These are phyloP conservation scores for Artemisia tridentata DNA, from an alignment of 129 eudicot species.

Conservation along the genomic window DNA sequence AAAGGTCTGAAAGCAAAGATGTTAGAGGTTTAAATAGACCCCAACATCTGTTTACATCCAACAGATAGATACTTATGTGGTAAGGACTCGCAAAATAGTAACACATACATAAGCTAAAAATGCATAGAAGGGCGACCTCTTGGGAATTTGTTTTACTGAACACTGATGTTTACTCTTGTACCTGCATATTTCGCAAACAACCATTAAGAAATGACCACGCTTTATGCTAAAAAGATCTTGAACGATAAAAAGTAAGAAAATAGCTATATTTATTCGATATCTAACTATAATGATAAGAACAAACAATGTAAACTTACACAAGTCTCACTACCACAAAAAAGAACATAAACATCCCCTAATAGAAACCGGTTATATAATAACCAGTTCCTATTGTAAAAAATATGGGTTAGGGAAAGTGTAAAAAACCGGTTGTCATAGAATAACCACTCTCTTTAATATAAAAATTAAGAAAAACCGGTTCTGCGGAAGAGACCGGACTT, in stretches of 20 bases:
- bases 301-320: neutral
- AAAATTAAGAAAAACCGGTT: no score
- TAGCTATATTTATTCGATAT: neutral
- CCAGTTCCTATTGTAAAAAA: no score
- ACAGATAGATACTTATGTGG: neutral
- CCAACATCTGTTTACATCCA: neutral
- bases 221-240: neutral
- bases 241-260: neutral
- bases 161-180: no score
- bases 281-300: neutral
- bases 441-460: no score
- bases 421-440: no score
- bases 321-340: no score
- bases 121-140: neutral
- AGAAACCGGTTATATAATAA: no score
- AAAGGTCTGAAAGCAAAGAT: neutral
- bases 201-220: neutral
- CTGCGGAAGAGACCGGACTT: no score
- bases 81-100: neutral
- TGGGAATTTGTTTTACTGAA: no score
- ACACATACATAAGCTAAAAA: neutral
- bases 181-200: neutral
- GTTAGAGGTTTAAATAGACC: neutral
- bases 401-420: no score
- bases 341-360: no score